Evolutionary conservation across 1,139 yeast genomes (phyloP).

Genomic region (Zygosaccharomyces pseudobailii): DNA sequence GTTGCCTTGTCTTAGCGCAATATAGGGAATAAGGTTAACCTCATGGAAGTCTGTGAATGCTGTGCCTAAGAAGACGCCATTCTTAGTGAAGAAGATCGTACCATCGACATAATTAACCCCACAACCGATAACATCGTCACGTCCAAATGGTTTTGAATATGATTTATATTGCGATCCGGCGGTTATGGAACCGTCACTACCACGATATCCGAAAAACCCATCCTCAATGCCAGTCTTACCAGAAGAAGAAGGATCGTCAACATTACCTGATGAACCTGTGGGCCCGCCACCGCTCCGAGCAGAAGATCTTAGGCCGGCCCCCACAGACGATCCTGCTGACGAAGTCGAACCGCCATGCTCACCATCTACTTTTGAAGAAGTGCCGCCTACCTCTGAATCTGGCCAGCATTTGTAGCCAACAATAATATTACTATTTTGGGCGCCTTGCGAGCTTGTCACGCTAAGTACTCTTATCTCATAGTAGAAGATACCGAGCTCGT

Average conservation of each 20-base stretch:
- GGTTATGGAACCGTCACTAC: constrained; percentile 50
- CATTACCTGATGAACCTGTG: constrained; percentile 15
- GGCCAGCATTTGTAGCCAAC: constrained; percentile 38
- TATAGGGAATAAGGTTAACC: constrained; percentile 42
- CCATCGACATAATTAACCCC: constrained; percentile 69
- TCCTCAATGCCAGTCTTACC: constrained; percentile 40
- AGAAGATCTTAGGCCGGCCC: constrained; percentile 14
- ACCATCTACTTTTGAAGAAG: constrained; percentile 5
- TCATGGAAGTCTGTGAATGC: constrained; percentile 45
- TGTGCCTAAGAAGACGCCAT: constrained; percentile 60
- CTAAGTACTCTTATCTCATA: constrained; percentile 46
- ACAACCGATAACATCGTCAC: constrained; percentile 72
- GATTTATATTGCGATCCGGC: constrained; percentile 37
- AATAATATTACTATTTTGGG: constrained; percentile 39
- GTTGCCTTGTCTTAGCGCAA: constrained; percentile 48
- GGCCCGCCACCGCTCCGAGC: constrained; percentile 12
- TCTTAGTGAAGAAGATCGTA: constrained; percentile 71
- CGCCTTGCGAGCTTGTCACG: constrained; percentile 36
- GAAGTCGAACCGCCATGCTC: constrained; percentile 6
- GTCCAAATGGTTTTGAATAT: constrained; percentile 46
- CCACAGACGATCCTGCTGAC: constrained; percentile 9
- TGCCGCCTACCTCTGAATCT: constrained; percentile 6
- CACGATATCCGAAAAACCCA: constrained; percentile 54
- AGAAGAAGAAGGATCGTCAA: constrained; percentile 33
- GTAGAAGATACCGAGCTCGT: constrained; percentile 49